phyloP scores from a whole-genome alignment of 805 yeast genomes.

The Cyberlindnera petersonii region DNA sequence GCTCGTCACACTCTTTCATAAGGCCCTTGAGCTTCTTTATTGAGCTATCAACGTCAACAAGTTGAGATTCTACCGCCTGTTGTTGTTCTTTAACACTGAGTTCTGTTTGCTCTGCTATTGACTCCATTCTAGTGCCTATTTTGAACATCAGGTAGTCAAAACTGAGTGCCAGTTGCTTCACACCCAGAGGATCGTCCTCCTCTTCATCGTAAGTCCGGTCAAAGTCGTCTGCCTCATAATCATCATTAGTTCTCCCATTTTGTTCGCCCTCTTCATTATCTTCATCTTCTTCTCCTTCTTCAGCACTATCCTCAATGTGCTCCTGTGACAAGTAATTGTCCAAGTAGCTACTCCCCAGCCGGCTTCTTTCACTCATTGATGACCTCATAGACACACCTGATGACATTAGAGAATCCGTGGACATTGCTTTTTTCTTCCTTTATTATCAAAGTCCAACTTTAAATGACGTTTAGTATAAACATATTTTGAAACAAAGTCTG shows the following conservation, averaged over 20 bases:
- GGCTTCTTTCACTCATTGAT: background rate
- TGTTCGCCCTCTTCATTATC: conserved; percentile 3
- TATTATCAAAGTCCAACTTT: too few relatives aligned
- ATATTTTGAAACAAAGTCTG: too few relatives aligned
- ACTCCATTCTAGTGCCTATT: conserved; percentile 52
- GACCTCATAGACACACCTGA: background rate
- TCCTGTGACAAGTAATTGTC: too few relatives aligned
- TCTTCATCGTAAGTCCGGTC: conserved; percentile 23
- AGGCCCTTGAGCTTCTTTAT: conserved; percentile 38
- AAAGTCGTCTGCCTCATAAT: background rate
- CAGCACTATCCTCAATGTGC: background rate
- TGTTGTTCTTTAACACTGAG: conserved; percentile 25
- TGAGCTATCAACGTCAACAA: conserved; percentile 36
- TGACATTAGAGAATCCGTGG: background rate
- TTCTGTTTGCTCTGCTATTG: conserved; percentile 42
- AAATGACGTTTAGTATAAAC: too few relatives aligned
- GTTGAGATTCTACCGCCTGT: conserved; percentile 17
- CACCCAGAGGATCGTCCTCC: conserved; percentile 58
- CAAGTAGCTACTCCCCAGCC: background rate
- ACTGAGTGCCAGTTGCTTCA: conserved; percentile 54
- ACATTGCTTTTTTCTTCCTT: background rate
- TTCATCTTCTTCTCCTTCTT: background rate
- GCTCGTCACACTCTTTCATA: conserved; percentile 42
- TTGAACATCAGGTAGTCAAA: conserved; percentile 64
- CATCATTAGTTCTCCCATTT: background rate